phyloP scores from a whole-genome alignment of 805 yeast species.

The Schizosaccharomyces lindneri region DNA sequence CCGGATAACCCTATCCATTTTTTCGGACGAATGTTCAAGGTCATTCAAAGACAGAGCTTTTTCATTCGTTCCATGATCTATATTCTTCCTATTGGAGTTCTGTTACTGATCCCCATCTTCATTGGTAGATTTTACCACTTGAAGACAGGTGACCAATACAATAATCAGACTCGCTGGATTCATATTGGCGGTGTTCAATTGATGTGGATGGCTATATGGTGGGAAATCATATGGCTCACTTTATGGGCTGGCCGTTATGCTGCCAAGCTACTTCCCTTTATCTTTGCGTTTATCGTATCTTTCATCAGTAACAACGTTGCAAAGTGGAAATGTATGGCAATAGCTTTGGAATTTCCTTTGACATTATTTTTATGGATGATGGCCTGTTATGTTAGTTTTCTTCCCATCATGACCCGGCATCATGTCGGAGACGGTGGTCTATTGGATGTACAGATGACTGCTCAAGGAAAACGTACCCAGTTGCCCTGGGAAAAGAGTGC shows the following conservation, averaged over 20 bases:
- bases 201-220: slow-evolving; percentile 3
- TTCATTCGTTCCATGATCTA: not conserved
- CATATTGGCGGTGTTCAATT: slow-evolving; percentile 1
- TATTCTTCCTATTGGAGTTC: not conserved
- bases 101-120: slow-evolving; percentile 1
- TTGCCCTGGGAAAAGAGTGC: not conserved
- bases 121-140: not conserved
- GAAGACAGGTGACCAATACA: not conserved
- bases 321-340: not conserved
- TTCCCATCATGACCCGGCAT: not conserved
- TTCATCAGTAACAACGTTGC: not conserved
- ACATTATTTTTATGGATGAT: slow-evolving; percentile 1
- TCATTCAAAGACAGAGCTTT: not conserved
- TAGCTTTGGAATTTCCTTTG: slow-evolving; percentile 1
- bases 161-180: not conserved
- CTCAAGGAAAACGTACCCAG: not conserved
- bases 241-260: slow-evolving; percentile 2
- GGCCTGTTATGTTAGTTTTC: not conserved
- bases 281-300: not conserved
- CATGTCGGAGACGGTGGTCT: not conserved
- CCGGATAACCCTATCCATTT: slow-evolving; percentile 1
- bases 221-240: slow-evolving; percentile 3
- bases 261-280: not conserved
- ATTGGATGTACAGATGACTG: not conserved
- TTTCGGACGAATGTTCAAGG: not conserved